Base-by-base conservation (phyloP, 2,329 filamentous ascomycete species). In the Phialophora verrucosa region DNA sequence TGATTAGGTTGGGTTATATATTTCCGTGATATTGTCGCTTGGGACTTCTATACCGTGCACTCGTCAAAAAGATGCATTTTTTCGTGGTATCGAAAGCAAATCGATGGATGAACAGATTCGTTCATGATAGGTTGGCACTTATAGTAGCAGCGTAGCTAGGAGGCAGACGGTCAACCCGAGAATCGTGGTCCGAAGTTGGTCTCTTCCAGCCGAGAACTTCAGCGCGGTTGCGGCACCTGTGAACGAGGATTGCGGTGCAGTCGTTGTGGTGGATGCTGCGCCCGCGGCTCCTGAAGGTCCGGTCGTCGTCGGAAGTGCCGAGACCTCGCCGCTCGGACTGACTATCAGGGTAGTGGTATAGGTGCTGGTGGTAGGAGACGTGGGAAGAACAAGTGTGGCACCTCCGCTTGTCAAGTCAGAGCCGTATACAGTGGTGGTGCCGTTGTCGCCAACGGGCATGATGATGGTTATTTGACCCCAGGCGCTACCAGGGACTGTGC, bases 351-450 rank as follows among this genome's bases (percentile, higher is more conserved):
- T 69, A 17, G 67, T 62, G 20, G 54, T 49, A 17, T 64, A 64
- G 4, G 60, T 60, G 42, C 42, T 58, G 11, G 62, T 64, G n/a
- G 56, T 62, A 6, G 61, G 58, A 25, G 67, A 42, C 10, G 54
- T 57, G 17, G 68, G 68, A 6, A 70, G 60, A 12, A 70, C 65
- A 12, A 70, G 65, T 2, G 63, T 66, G 14, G 68, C 65, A 14
- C 53, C 59, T 20, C 57, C 63, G 56, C 42, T 59, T 8, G 60
- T 67, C 20, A 70, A 47, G 4, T 60, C 50, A 25, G 63, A 68
- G n/a, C 68, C 68, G 57, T 66, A 70, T 4, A 70, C 23, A 1
- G 68, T 70, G 17, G 68, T 70, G 29, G 63, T 70, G 57, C 65
- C 63, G 44, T 68, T 70, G 53, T 53, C 44, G 12, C 44, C 58